Evolutionary conservation across 2,329 filamentous ascomycete genomes (phyloP), one percentile per base, ranked within the genome.

Genomic region (Penicillium sp.): DNA sequence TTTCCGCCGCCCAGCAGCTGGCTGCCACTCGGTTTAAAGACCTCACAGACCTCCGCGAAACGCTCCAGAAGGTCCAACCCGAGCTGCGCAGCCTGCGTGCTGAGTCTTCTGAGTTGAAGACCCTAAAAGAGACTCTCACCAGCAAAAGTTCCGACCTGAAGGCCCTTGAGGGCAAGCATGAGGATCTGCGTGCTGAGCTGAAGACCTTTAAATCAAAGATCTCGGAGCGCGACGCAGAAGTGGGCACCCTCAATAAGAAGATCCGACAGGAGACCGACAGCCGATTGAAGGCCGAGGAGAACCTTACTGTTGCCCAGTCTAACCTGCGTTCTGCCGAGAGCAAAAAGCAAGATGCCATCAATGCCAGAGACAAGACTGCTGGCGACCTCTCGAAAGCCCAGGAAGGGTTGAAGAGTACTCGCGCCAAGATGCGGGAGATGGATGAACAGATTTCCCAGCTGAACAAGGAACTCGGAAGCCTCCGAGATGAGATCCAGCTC

Each of bases 21-120:
- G 91, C 94, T 0, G 87, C 95, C 57, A 88, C 84, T 16, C 83
- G 94, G 31, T 97, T 91, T 78, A 96, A 91, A 71, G 92, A 97
- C 56, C 77, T 97, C 2, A 87, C 86, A 0, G 89, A 96, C 29
- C 77, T 96, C 44, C 83, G 87, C 21, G 89, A 93, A 58, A 80
- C 92, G 3, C 74, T 97, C 31, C 87, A 91, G 61, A 95, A 94
- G 70, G 83, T 89, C 0, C 92, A 97, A 67, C 89, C 91, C 0
- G 93, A 99, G 72, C 77, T 97, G 25, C 88, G 87, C 69, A 86
- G 79, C 42, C 79, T 97, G 21, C 85, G 90, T 8, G 85, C 87
- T 46, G 92, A 97, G 64, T 86, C 89, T 31, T 82, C 84, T 0
- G 82, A 86, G 39, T 79, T 97, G 34, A 92, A 91, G 71, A 79